These are phyloP conservation scores for Gymnopilus dilepis DNA, from an alignment of 768 basidiomycete species.

Conservation along the genomic window DNA sequence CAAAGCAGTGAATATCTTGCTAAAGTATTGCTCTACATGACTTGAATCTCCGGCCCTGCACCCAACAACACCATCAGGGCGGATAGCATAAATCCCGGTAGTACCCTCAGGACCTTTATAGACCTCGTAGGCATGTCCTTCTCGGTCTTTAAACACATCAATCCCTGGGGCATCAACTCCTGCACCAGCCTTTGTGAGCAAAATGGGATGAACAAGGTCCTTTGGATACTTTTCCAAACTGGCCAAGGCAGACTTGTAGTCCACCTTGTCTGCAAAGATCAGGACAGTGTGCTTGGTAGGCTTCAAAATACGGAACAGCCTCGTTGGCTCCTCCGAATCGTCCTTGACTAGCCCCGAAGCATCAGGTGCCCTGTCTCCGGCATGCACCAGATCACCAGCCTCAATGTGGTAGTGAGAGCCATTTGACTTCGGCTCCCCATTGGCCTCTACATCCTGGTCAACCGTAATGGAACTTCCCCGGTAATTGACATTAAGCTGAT, in stretches of 20 bases:
- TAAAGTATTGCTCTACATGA: constrained; percentile 10
- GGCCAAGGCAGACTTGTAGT: constrained; percentile 12
- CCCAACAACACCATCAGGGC: constrained; percentile 38
- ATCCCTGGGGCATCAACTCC: neutral
- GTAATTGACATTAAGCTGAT: constrained; percentile 58
- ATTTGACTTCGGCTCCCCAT: neutral
- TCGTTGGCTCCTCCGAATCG: neutral
- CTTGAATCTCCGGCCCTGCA: constrained; percentile 13
- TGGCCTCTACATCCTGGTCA: constrained; percentile 37
- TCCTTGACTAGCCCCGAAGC: constrained; percentile 35
- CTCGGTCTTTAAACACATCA: constrained; percentile 30
- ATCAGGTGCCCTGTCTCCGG: constrained; percentile 55
- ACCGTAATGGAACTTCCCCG: constrained; percentile 53
- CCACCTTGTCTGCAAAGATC: constrained; percentile 32
- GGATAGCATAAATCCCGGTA: constrained; percentile 55
- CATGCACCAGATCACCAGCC: constrained; percentile 33
- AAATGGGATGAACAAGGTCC: constrained; percentile 18
- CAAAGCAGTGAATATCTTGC: neutral
- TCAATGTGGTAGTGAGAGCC: constrained; percentile 32
- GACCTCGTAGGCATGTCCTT: constrained; percentile 31
- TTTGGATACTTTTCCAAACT: neutral
- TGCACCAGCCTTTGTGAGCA: constrained; percentile 17
- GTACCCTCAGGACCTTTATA: constrained; percentile 52
- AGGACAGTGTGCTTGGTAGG: constrained; percentile 38
- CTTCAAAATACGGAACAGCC: constrained; percentile 35